Evolutionary conservation across 192 early-diverging fungal species (phyloP), one percentile per base, ranked within the genome.

Genomic region (Coemansia sp.): DNA sequence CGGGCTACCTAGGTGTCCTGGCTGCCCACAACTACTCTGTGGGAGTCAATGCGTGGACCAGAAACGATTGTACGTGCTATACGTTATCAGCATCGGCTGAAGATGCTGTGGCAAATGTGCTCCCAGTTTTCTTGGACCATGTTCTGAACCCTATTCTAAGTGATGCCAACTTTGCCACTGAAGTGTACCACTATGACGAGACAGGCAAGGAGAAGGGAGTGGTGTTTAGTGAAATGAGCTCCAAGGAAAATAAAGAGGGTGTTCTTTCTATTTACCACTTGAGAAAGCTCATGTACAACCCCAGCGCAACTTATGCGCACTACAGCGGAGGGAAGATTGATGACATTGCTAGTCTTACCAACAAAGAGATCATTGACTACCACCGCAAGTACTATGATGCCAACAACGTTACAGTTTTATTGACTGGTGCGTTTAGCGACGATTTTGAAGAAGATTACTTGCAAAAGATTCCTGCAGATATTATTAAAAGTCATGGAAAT

Each of bases 121-220:
- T 95, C 40, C 91, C 93, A 12, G 87, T 88, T 1, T 92, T 92
- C 61, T 68, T 94, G 65, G 94, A 94, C 69, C 94, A 95, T 67
- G 84, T 95, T 15, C 68, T 94, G 45, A 74, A 87, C 63, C 92
- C 92, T 9, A 83, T 88, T n/a, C 78, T 95, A 55, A 62, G 83
- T 36, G 87, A 90, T 40, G 83, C 84, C 22, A 88, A 93, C 63
- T 94, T 93, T 67, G 80, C 88, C 58, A 93, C 90, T 36, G 90
- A 93, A 36, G 93, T 95, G 10, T 91, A 91, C 66, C 92, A 94
- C 74, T 78, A 89, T 41, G 91, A 94, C 58, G 85, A 73, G 18
- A 73, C 83, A 1, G 90, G 85, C 6, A 85, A 87, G 63, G 86
- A 91, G 45, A 87, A 93, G 39, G 94, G 94, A 15, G 94, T 95